Evolutionary conservation across 2,329 filamentous ascomycete genomes (phyloP), one percentile per base, ranked within the genome.

Genomic region (Cadophora sp.): DNA sequence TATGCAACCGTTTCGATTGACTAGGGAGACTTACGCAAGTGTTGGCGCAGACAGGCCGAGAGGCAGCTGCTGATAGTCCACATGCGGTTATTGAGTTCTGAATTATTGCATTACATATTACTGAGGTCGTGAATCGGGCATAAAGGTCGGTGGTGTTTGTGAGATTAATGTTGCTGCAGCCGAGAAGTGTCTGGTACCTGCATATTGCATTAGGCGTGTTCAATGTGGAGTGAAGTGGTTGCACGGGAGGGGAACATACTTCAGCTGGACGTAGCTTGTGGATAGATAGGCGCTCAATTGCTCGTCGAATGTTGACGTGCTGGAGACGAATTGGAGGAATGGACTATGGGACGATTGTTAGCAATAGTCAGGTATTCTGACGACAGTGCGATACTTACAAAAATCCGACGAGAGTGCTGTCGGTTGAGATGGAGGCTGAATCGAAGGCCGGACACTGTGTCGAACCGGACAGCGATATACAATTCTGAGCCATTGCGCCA

Each of bases 41-140:
- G 70, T 96, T 91, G 55, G 95, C 96, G 79, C 96, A 99, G 18
- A 98, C 83, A 1, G 96, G 94, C 66, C 84, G 83, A 5, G 92
- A 88, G 50, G 89, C 82, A 36, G 84, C 80, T n/a, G 83, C 79
- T 0, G 89, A 85, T 55, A 96, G 81, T 22, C 81, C 80, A 80
- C 96, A 99, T 30, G 85, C 77, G 13, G 81, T 77, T 74, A 91
- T 88, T 5, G 96, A 98, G 77, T 93, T 94, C 80, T 99, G 96
- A 60, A 99, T 87, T 76, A 99, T 91, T 71, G 92, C 87, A 83
- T 96, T 98, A 85, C 96, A 99, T 71, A 99, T 86, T 70, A 96
- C 90, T 68, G 92, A 96, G 56, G 89, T 96, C 5, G 95, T 97
- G 80, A 95, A 99, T 74, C 96, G 91, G 59, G 96, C 95, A 80